phyloP scores from a whole-genome alignment of 306 rosid genomes.

The Ceratonia siliqua region DNA sequence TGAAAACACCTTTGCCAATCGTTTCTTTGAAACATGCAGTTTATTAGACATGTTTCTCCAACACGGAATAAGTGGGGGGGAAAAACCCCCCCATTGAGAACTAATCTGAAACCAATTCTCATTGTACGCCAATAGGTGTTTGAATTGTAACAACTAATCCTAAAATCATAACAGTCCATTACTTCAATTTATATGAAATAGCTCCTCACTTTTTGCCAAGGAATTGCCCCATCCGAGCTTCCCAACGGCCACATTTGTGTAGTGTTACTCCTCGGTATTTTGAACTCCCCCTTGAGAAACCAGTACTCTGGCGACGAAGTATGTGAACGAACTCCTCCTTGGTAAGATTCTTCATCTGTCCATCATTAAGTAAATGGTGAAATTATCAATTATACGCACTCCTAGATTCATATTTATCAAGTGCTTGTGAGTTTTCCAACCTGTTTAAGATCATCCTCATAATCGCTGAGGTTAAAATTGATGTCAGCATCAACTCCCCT shows the following conservation, averaged over 20 bases:
- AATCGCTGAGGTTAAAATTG: constrained; percentile 83
- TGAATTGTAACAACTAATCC: constrained; percentile 28
- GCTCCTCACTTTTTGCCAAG: constrained; percentile 97
- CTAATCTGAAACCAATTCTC: constrained; percentile 43
- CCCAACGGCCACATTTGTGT: constrained; percentile 99
- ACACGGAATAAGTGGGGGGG: constrained; percentile 33
- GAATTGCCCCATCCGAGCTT: constrained; percentile 98
- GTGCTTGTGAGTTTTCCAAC: constrained; percentile 40
- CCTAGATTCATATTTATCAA: constrained; percentile 23
- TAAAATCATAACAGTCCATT: neutral
- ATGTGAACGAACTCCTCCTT: constrained; percentile 96
- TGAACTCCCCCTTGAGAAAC: constrained; percentile 94
- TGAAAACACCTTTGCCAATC: constrained; percentile 76
- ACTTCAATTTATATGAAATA: constrained; percentile 37
- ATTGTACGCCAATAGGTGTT: constrained; percentile 31
- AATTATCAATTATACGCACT: neutral
- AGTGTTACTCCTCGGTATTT: constrained; percentile 91
- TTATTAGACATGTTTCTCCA: constrained; percentile 46
- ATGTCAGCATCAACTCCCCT: constrained; percentile 97
- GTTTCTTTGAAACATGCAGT: constrained; percentile 63
- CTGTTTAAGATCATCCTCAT: constrained; percentile 91
- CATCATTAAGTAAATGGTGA: constrained; percentile 17
- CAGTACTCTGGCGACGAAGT: constrained; percentile 94
- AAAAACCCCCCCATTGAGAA: constrained; percentile 41
- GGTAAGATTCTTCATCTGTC: constrained; percentile 73